Conservation (phyloP, 148 eudicot species). For the Fagopyrum homotropicum region DNA sequence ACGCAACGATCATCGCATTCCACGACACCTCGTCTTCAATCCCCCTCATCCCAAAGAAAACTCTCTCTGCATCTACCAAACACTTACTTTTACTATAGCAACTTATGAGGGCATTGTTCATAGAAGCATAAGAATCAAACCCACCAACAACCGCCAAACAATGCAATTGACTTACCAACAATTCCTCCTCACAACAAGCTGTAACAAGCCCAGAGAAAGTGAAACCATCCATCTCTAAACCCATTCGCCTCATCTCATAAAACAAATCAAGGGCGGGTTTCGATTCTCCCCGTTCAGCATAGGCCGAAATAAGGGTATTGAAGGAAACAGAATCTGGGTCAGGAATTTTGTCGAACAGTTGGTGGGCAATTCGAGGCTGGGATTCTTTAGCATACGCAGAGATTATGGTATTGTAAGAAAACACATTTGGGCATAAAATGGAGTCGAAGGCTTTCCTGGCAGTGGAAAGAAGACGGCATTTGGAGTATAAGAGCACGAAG, state of each 20-base stretch:
- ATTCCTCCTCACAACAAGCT: conserved; percentile 31
- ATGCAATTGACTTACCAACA: conserved; percentile 44
- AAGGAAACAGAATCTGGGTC: conserved; percentile 62
- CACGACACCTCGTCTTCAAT: conserved; percentile 68
- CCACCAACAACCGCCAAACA: conserved; percentile 48
- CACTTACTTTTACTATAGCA: conserved; percentile 52
- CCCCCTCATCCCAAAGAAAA: conserved; percentile 42
- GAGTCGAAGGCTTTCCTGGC: conserved; percentile 45
- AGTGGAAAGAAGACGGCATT: conserved; percentile 43
- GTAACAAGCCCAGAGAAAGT: conserved; percentile 51
- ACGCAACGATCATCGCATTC: conserved; percentile 81
- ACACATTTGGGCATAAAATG: conserved; percentile 53
- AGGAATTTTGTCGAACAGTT: conserved; percentile 74
- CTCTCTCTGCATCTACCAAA: conserved; percentile 42
- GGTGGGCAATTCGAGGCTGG: conserved; percentile 39
- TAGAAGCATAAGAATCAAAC: conserved; percentile 52
- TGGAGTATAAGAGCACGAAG: conserved; percentile 77
- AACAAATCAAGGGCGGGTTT: conserved; percentile 35
- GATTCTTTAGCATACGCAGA: conserved; percentile 51
- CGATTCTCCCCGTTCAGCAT: conserved; percentile 49
- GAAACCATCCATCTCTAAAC: conserved; percentile 57
- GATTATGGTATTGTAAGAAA: conserved; percentile 63
- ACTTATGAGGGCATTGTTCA: conserved; percentile 56
- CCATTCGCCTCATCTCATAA: conserved; percentile 36
- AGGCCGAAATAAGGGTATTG: conserved; percentile 67